Conservation (phyloP, 208 protist genomes). For the Porcisia hertigi region DNA sequence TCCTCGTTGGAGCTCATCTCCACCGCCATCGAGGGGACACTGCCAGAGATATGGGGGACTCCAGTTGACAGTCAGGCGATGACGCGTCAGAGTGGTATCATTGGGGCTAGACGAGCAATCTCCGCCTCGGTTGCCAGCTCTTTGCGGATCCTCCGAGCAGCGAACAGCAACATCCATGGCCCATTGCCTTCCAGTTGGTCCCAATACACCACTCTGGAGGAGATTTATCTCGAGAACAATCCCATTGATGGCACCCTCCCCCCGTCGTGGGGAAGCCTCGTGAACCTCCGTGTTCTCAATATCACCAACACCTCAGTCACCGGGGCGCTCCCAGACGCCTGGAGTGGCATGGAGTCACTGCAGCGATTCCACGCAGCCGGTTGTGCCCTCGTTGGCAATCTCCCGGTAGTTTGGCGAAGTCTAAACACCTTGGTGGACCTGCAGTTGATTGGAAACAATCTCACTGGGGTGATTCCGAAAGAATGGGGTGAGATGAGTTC, state of each 20-base stretch:
- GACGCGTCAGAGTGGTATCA: too few relatives aligned
- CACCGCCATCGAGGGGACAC: constrained; percentile 13
- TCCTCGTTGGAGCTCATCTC: constrained; percentile 7
- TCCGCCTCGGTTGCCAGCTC: neutral
- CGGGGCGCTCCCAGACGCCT: neutral
- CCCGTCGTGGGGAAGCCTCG: neutral
- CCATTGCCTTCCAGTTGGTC: neutral
- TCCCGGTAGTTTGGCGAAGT: neutral
- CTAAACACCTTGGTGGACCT: neutral
- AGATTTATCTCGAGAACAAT: neutral
- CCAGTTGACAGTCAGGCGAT: neutral
- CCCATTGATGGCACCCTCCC: neutral
- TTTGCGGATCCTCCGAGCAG: neutral
- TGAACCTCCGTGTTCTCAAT: neutral
- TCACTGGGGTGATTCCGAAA: neutral
- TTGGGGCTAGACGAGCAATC: too few relatives aligned
- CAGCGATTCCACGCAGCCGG: neutral
- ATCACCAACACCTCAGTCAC: neutral
- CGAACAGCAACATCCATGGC: neutral
- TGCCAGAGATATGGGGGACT: neutral
- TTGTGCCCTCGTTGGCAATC: neutral
- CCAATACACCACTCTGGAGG: neutral
- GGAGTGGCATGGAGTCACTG: neutral
- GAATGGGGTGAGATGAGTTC: constrained; percentile 4
- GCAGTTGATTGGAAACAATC: neutral